Evolutionary conservation across 768 basidiomycete species (phyloP), one percentile per base, ranked within the genome.

Genomic region (Mycena pura): DNA sequence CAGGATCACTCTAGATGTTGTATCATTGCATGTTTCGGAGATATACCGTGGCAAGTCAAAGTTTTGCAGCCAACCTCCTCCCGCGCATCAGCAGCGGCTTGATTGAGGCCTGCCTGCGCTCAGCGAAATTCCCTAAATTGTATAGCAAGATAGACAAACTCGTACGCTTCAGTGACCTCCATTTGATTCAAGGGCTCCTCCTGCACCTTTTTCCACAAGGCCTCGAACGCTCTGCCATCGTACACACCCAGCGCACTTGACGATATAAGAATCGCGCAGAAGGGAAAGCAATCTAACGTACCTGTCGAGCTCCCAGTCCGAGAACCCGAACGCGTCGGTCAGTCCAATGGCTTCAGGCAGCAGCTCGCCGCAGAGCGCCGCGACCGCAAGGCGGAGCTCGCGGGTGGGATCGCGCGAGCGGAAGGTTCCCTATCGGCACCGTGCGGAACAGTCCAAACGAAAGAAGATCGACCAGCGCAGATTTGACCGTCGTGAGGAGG

Each of bases 251-350:
- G 73, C 0, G 87, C 85, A 70, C 88, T 44, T 46, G 24, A 46
- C 3, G 44, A 40, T 19, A 21, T 15, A 45, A 22, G 10, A 41
- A n/a, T n/a, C n/a, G n/a, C n/a, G n/a, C n/a, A n/a, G n/a, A n/a
- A n/a, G n/a, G 1, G 8, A 17, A 21, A 9, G 19, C 29, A 7
- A 8, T 0, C 15, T 9, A 31, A 13, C 77, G 15, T 47, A 86
- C 86, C 87, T 89, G 64, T 91, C 83, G 17, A 92, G 74, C 50
- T 90, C 85, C 87, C 88, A 92, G 66, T 92, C 90, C 0, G 84
- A 80, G 65, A 90, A 90, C 0, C 85, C 87, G 69, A 93, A 91
- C 3, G 88, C 85, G 69, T 93, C 91, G 6, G 81, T 86, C 52
- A 92, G 74, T 0, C 86, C 88, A 52, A 92, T 84, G 6, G 82